Evolutionary conservation across 2,329 filamentous ascomycete genomes (phyloP).

Genomic region (Stachybotrys chartarum): DNA sequence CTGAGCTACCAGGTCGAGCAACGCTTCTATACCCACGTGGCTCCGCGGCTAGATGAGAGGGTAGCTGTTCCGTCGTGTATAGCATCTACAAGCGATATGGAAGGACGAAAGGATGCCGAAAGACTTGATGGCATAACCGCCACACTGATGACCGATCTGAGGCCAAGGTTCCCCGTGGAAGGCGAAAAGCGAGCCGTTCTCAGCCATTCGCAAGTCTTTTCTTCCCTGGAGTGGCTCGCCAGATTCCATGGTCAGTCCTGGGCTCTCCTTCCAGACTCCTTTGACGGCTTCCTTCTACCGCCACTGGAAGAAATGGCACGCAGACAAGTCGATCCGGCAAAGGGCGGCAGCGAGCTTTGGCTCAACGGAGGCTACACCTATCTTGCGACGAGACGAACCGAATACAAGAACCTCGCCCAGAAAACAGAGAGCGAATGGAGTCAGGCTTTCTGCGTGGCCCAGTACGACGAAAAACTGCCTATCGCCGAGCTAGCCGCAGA

Average conservation of each 20-base stretch:
- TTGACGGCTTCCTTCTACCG: constrained; percentile 37
- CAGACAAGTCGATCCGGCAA: constrained; percentile 6
- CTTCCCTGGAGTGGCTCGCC: constrained; percentile 56
- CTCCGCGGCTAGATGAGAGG: constrained; percentile 34
- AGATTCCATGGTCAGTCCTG: constrained; percentile 52
- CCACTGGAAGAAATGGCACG: constrained; percentile 46
- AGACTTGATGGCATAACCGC: constrained; percentile 36
- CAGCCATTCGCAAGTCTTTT: constrained; percentile 36
- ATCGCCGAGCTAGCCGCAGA: constrained; percentile 46
- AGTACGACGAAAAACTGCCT: constrained; percentile 17
- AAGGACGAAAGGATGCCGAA: constrained; percentile 11
- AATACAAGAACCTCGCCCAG: constrained; percentile 41
- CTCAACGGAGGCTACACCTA: constrained; percentile 64
- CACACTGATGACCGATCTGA: constrained; percentile 51
- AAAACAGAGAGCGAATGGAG: constrained; percentile 50
- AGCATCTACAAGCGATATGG: constrained; percentile 30
- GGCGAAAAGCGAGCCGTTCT: constrained; percentile 46
- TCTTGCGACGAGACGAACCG: constrained; percentile 52
- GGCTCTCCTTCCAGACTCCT: constrained; percentile 19
- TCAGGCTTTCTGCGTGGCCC: constrained; percentile 33
- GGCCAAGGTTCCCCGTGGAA: constrained; percentile 44
- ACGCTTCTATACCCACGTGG: constrained; percentile 54
- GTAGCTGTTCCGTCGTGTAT: constrained; percentile 45
- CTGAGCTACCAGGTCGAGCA: constrained; percentile 62
- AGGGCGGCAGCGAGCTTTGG: constrained; percentile 37